Evolutionary conservation across 345 rosid species (phyloP).

Genomic region (Combretum micranthum): DNA sequence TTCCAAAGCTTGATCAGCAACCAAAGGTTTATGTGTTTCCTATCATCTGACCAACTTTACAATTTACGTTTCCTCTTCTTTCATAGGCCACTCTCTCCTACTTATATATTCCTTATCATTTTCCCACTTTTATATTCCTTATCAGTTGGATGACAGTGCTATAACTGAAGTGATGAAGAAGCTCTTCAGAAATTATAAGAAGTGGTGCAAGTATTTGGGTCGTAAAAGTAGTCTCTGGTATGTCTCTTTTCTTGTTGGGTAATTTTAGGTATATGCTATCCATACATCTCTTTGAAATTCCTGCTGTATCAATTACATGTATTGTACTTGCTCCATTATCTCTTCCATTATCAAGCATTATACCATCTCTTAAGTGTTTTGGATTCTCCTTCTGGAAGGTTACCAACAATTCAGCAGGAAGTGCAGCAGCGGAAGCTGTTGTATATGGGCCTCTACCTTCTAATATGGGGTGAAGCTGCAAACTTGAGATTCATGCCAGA

Average conservation of each 20-base stretch:
- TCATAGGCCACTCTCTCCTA: too few relatives aligned
- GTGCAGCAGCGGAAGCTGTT: slow-evolving; percentile 95
- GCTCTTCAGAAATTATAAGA: slow-evolving; percentile 95
- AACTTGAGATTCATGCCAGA: slow-evolving; percentile 99
- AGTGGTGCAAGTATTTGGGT: slow-evolving; percentile 96
- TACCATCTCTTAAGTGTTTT: too few relatives aligned
- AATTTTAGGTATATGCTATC: too few relatives aligned
- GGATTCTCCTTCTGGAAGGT: slow-evolving; percentile 37
- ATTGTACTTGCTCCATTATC: too few relatives aligned
- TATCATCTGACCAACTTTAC: too few relatives aligned
- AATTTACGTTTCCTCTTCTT: too few relatives aligned
- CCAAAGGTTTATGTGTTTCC: slow-evolving; percentile 63
- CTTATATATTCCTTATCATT: too few relatives aligned
- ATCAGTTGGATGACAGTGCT: slow-evolving; percentile 92
- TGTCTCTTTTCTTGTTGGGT: slow-evolving; percentile 9
- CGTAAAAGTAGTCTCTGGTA: slow-evolving; percentile 99
- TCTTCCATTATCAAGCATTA: too few relatives aligned
- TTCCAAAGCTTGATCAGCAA: slow-evolving; percentile 96
- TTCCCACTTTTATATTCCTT: too few relatives aligned
- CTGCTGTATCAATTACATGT: too few relatives aligned
- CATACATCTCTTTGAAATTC: too few relatives aligned
- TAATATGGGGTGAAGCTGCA: slow-evolving; percentile 99
- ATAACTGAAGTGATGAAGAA: slow-evolving; percentile 97
- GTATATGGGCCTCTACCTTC: slow-evolving; percentile 93
- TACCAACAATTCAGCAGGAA: slow-evolving; percentile 98